Evolutionary conservation across 768 basidiomycete species (phyloP), one percentile per base, ranked within the genome.

Genomic region (Clitopilus passeckerianus): DNA sequence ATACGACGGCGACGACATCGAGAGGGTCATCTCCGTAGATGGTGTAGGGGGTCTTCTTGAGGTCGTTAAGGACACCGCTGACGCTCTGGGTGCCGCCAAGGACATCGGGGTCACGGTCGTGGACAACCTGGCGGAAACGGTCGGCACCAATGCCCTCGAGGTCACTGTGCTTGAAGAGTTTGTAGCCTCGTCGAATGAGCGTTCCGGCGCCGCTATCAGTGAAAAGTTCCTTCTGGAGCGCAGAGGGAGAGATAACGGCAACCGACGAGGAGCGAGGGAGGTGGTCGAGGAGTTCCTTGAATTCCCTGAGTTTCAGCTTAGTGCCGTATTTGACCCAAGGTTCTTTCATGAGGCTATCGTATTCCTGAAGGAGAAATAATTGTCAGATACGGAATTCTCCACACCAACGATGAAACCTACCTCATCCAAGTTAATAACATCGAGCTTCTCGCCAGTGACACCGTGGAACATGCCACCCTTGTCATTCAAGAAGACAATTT

Each of bases 301-400:
- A 98, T 73, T 98, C 96, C 63, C 97, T 90, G 59, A 99, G 83
- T 77, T 98, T 98, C 73, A 99, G 91, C 75, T 99, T 99, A 63
- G 96, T 98, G 61, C 96, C 97, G 71, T 87, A 98, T 72, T 97
- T 97, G 73, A 99, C 96, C 97, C 97, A 99, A 6, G 95, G 84
- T 75, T 98, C 91, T 69, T 95, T 95, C 95, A 98, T 92, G 60
- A 99, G 87, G 22, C 84, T 83, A 65, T 96, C 92, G 74, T 96
- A 98, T 77, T 99, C 97, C 90, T 94, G 67, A 7, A 15, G 52
- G 37, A 53, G 53, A 55, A 16, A 6, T n/a, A 50, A 18, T 60
- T 65, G 41, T 16, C 34, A 57, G 34, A 9, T 20, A 54, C 43
- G 24, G 14, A 3, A 33, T 20, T 18, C 22, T 53, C 53, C 5